Conservation (phyloP, 2,329 filamentous ascomycete species). For the Huntiella moniliformis region DNA sequence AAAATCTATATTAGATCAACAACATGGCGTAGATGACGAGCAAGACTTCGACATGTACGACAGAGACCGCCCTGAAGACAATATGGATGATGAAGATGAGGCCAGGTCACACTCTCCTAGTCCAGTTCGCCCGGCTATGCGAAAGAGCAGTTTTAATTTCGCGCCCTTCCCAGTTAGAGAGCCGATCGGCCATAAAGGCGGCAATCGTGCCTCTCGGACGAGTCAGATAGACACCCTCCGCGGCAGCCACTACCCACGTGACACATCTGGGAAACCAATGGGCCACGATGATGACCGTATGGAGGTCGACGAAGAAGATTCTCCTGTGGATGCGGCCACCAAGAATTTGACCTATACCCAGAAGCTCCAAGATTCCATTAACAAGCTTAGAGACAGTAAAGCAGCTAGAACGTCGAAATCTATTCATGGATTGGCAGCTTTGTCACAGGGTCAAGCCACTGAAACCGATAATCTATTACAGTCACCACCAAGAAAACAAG, state of each 20-base stretch:
- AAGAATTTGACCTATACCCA: conserved; percentile 82
- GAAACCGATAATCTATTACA: neutral
- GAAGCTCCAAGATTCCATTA: conserved; percentile 81
- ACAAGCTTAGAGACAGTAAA: conserved; percentile 40
- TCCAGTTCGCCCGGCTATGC: conserved; percentile 55
- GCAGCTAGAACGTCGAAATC: conserved; percentile 30
- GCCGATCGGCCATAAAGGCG: conserved; percentile 72
- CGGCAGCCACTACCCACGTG: conserved; percentile 54
- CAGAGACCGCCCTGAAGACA: conserved; percentile 12
- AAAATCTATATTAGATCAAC: neutral
- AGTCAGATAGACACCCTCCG: conserved; percentile 61
- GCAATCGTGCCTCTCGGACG: conserved; percentile 49
- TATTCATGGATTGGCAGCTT: conserved; percentile 20
- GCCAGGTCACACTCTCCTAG: conserved; percentile 55
- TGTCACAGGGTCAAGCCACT: too few species aligned
- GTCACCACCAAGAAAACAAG: conserved; percentile 15
- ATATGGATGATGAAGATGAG: conserved; percentile 28
- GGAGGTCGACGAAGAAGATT: conserved; percentile 31
- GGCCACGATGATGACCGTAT: conserved; percentile 30
- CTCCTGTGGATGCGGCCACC: conserved; percentile 17
- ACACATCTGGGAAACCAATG: conserved; percentile 55
- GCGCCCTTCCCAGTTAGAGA: conserved; percentile 82
- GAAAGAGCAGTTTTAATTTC: conserved; percentile 92
- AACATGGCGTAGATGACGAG: conserved; percentile 2
- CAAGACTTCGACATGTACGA: conserved; percentile 11